Base-by-base conservation (phyloP, 2,329 filamentous ascomycete genomes). In the Triangularia verruculosa region DNA sequence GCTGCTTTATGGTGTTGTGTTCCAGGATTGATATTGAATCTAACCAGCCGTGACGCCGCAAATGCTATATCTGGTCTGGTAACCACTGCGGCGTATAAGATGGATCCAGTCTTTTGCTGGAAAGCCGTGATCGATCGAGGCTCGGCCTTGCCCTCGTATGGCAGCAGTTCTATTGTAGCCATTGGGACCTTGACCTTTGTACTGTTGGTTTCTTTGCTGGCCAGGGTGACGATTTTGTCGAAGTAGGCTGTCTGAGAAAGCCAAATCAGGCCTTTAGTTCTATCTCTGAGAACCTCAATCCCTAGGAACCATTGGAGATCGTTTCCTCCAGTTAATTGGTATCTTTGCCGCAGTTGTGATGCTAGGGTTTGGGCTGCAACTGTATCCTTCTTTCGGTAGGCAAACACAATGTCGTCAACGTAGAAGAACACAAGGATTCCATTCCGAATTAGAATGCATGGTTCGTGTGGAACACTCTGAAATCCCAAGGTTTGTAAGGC, bases 351-450 rank as follows among this genome's bases (percentile, higher is more conserved):
- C 4, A 67, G 28, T 6, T 57, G 15, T 15, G 55, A 52, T 22
- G 57, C 55, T n/a, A 65, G 24, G 3, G 24, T 6, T n/a, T 60
- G 2, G 12, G 56, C 61, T 12, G 15, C n/a, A 15, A 7, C 15
- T 15, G 57, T 28, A n/a, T 62, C 43, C 20, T 51, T 30, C 61
- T 39, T 57, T 9, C 30, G 17, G 57, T 63, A 67, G 22, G 59
- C 57, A 11, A 69, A n/a, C 20, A 65, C 59, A 52, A 70, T 70
- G 47, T 70, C 57, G 55, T 70, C 61, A 22, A 69, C 43, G 30
- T 67, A 70, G 62, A 66, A 63, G 59, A 63, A 66, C 32, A 68
- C 43, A 30, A 68, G 57, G 32, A 68, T 59, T 25, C 61, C 60
- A 27, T 63, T 57, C 4, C 43, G 28, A 13, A 64, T 63, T 20